Percentiles rank a stretch among this genome's conserved stretches.
Evolutionary conservation across 768 basidiomycete genomes (phyloP).

Genomic region (Agaricus sinodeliciosus): DNA sequence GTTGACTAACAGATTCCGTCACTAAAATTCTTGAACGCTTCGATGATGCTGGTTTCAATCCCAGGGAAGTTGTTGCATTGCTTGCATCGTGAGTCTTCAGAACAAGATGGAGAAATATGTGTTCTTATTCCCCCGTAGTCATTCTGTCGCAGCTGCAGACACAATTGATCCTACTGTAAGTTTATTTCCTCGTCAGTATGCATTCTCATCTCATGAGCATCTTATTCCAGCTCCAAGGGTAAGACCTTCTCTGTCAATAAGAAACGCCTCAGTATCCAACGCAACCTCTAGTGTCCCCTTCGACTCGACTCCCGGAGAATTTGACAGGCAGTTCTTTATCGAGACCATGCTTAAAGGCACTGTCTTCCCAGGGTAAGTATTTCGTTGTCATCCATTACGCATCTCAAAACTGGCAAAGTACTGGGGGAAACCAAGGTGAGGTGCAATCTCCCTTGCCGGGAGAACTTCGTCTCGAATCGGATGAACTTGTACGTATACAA

Average conservation of each 20-base stretch:
- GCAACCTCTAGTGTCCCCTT: slow-evolving; percentile 24
- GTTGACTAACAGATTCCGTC: slow-evolving; percentile 11
- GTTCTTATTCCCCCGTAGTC: neutral
- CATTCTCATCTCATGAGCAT: neutral
- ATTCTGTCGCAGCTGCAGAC: slow-evolving; percentile 6
- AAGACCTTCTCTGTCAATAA: neutral
- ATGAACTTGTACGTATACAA: slow-evolving; percentile 16
- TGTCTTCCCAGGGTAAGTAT: slow-evolving; percentile 26
- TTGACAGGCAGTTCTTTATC: slow-evolving; percentile 41
- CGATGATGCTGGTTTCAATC: slow-evolving; percentile 18
- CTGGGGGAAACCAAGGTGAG: slow-evolving; percentile 19
- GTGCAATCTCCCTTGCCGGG: slow-evolving; percentile 32
- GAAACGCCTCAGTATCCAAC: neutral
- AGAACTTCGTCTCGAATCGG: slow-evolving; percentile 39
- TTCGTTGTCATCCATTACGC: too few relatives aligned
- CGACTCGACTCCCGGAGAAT: slow-evolving; percentile 37
- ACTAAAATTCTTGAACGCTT: slow-evolving; percentile 16
- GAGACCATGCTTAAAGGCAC: slow-evolving; percentile 35
- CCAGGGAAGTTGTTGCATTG: slow-evolving; percentile 13
- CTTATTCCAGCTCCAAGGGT: slow-evolving; percentile 3
- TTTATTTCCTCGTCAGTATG: neutral
- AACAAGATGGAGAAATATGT: neutral
- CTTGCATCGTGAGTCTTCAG: slow-evolving; percentile 6
- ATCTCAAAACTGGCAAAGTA: neutral
- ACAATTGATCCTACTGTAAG: slow-evolving; percentile 3